These are phyloP conservation scores for Apiosordaria backusii DNA, from an alignment of 495 filamentous ascomycete species.

Conservation along the genomic window DNA sequence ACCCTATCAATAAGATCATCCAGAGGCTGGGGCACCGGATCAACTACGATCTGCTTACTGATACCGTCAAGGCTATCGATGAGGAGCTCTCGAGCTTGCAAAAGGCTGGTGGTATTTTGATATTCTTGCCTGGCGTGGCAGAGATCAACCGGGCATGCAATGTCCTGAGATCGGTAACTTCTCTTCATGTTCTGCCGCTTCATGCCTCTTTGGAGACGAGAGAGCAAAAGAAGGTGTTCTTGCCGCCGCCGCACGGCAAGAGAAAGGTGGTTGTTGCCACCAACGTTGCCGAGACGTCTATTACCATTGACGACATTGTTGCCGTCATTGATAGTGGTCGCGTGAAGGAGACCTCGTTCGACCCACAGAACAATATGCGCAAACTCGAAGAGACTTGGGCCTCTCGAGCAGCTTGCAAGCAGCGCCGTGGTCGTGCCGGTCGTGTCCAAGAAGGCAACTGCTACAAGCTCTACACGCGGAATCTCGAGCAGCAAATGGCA, in stretches of 20 bases:
- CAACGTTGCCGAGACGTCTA: slow-evolving; percentile 96
- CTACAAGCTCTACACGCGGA: slow-evolving; percentile 91
- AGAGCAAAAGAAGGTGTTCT: slow-evolving; percentile 86
- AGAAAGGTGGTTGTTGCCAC: slow-evolving; percentile 91
- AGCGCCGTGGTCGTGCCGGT: slow-evolving; percentile 91
- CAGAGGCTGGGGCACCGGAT: slow-evolving; percentile 77
- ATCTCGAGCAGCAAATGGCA: slow-evolving; percentile 80
- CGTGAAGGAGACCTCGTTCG: slow-evolving; percentile 95
- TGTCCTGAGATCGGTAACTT: slow-evolving; percentile 62
- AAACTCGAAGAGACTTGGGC: slow-evolving; percentile 94
- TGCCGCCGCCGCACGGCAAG: slow-evolving; percentile 67
- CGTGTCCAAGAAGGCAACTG: slow-evolving; percentile 86
- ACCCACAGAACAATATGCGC: slow-evolving; percentile 89
- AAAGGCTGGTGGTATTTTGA: slow-evolving; percentile 79
- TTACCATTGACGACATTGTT: slow-evolving; percentile 95
- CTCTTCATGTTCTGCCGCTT: slow-evolving; percentile 76
- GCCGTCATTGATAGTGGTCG: slow-evolving; percentile 93
- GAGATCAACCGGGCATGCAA: slow-evolving; percentile 84
- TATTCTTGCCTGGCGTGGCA: slow-evolving; percentile 81
- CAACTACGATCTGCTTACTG: slow-evolving; percentile 85
- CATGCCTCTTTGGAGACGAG: slow-evolving; percentile 86
- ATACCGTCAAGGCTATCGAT: slow-evolving; percentile 77
- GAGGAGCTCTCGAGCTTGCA: slow-evolving; percentile 55
- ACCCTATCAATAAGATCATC: slow-evolving; percentile 62
- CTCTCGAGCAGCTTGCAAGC: slow-evolving; percentile 90